A percentile compares a stretch with the other conserved stretches of the same genome.
Evolutionary conservation across 768 basidiomycete species (phyloP).

Genomic region (Coprinopsis strossmayeri): DNA sequence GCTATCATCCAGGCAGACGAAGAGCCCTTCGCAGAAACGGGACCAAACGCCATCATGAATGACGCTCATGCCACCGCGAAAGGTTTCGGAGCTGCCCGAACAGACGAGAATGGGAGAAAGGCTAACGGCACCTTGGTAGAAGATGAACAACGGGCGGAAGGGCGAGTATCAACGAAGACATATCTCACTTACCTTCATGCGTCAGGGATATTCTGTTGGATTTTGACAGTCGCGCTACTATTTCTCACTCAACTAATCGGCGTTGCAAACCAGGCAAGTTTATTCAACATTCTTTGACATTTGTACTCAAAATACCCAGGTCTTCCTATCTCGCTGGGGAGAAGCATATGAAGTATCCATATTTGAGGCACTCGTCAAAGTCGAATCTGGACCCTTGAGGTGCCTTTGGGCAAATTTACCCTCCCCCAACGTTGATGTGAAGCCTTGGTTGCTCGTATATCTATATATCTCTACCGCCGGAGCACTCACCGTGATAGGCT

Average conservation of each 20-base stretch:
- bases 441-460: slow-evolving; percentile 62
- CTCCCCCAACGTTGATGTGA: slow-evolving; percentile 51
- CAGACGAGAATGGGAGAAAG: slow-evolving; percentile 12
- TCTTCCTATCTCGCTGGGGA: slow-evolving; percentile 64
- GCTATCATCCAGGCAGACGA: slow-evolving; percentile 42
- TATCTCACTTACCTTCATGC: slow-evolving; percentile 61
- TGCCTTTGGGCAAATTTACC: slow-evolving; percentile 48
- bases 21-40: slow-evolving; percentile 26
- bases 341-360: slow-evolving; percentile 46
- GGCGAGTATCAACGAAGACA: slow-evolving; percentile 49
- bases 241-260: slow-evolving; percentile 49
- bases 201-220: slow-evolving; percentile 51
- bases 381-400: slow-evolving; percentile 14
- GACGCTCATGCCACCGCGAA: slow-evolving; percentile 15
- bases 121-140: slow-evolving; percentile 58
- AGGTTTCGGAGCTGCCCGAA: slow-evolving; percentile 7
- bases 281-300: neutral
- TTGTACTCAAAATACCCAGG: slow-evolving; percentile 25
- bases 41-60: slow-evolving; percentile 12
- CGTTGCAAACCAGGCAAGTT: slow-evolving; percentile 48
- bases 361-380: slow-evolving; percentile 13
- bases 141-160: slow-evolving; percentile 60
- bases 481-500: slow-evolving; percentile 44
- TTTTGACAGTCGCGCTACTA: slow-evolving; percentile 44
- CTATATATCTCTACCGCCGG: slow-evolving; percentile 55